These are phyloP conservation scores for Pythium pyrilobum DNA, from an alignment of 352 stramenopile genomes.

Conservation along the genomic window DNA sequence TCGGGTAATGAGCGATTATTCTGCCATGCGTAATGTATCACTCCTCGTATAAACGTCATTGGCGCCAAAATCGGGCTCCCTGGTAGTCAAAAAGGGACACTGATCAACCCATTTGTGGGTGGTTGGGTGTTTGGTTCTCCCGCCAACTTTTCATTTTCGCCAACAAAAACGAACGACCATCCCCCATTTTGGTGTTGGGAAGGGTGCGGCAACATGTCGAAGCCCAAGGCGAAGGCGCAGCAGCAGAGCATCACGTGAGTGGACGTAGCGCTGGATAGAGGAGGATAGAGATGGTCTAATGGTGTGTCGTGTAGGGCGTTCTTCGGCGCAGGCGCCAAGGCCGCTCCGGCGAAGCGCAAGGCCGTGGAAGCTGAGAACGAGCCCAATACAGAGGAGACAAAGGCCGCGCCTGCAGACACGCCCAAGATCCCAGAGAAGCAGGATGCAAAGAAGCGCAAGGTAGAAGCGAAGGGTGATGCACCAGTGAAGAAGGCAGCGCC, in stretches of 20 bases:
- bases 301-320: constrained; percentile 30
- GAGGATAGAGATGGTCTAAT: neutral
- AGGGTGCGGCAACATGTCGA: neutral
- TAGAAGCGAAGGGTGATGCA: constrained; percentile 13
- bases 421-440: constrained; percentile 3
- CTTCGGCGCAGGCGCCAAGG: constrained; percentile 30
- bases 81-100: neutral
- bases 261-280: neutral
- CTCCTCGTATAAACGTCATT: constrained; percentile 4
- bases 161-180: constrained; percentile 6
- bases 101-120: neutral
- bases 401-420: neutral
- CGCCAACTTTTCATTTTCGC: constrained; percentile 8
- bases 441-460: constrained; percentile 23
- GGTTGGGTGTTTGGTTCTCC: neutral
- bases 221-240: constrained; percentile 30
- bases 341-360: constrained; percentile 33
- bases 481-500: neutral
- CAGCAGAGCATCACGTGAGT: constrained; percentile 69
- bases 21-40: no score
- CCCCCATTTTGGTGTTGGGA: neutral
- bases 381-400: neutral
- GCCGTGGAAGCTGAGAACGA: neutral
- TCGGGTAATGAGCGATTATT: neutral
- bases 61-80: constrained; percentile 11